These are phyloP conservation scores for Nakazawaea peltata DNA, from an alignment of 805 yeast species.

Conservation along the genomic window DNA sequence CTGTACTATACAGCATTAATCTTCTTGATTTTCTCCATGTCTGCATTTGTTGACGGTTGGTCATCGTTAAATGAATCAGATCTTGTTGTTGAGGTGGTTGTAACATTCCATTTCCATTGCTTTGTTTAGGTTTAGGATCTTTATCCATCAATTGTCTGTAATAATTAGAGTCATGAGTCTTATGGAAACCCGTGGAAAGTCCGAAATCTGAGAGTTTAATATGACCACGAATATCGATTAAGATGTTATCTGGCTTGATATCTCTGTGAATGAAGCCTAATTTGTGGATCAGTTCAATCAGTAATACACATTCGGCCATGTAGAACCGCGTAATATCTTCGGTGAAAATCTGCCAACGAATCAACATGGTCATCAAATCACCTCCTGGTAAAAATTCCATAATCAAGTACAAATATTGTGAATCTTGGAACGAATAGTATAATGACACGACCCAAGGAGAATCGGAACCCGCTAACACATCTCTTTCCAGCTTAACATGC, in stretches of 20 bases:
- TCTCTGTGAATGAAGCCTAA: constrained; percentile 94
- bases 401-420: constrained; percentile 64
- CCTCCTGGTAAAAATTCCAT: constrained; percentile 85
- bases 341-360: constrained; percentile 88
- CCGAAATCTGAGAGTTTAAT: constrained; percentile 69
- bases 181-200: constrained; percentile 82
- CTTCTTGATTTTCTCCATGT: constrained; percentile 93
- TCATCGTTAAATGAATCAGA: constrained; percentile 91
- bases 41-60: constrained; percentile 90
- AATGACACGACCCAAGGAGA: constrained; percentile 85
- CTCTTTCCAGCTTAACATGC: constrained; percentile 93
- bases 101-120: too few species aligned
- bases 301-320: constrained; percentile 94
- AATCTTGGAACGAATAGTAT: constrained; percentile 76
- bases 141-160: constrained; percentile 76
- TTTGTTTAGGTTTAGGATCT: constrained; percentile 26
- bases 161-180: constrained; percentile 86
- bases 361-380: constrained; percentile 89
- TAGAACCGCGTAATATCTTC: constrained; percentile 91
- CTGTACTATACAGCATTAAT: constrained; percentile 92
- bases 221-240: constrained; percentile 59
- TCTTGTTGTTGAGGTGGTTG: constrained; percentile 77
- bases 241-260: constrained; percentile 91
- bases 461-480: constrained; percentile 85
- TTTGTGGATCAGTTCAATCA: constrained; percentile 90